Evolutionary conservation across 129 eudicot genomes (phyloP).

Genomic region (Mikania micrantha): DNA sequence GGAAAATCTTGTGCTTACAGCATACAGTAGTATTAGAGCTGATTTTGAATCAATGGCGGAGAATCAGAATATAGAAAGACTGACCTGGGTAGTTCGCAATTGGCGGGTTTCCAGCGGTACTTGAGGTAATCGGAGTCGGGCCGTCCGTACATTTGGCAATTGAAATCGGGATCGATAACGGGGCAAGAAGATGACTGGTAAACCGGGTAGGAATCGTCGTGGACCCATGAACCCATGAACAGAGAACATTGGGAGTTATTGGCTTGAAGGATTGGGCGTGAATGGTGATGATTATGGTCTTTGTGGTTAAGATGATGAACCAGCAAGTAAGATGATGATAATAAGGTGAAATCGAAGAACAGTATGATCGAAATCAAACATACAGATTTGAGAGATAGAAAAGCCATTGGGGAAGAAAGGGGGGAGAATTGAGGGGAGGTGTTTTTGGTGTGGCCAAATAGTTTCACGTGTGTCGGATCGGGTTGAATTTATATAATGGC

Average conservation of each 20-base stretch:
- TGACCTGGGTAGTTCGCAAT: constrained; percentile 83
- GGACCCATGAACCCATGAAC: constrained; percentile 72
- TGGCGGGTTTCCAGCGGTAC: constrained; percentile 76
- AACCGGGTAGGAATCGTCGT: constrained; percentile 57
- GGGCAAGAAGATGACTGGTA: constrained; percentile 61
- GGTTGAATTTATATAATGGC: constrained; percentile 6
- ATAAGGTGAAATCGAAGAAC: constrained; percentile 4
- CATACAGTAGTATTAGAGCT: background rate
- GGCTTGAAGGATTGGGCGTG: constrained; percentile 42
- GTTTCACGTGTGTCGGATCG: constrained; percentile 44
- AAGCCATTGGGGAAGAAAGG: constrained; percentile 36
- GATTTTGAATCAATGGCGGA: background rate
- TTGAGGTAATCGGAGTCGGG: constrained; percentile 88
- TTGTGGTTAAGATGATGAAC: constrained; percentile 31
- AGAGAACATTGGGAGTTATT: constrained; percentile 57
- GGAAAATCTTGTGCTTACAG: no score
- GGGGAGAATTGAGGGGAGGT: constrained; percentile 10
- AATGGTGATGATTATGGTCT: constrained; percentile 33
- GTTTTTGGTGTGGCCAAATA: constrained; percentile 4
- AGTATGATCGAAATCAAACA: background rate
- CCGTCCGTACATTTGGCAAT: constrained; percentile 74
- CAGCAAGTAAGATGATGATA: constrained; percentile 40
- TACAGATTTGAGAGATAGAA: background rate
- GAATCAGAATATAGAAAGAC: background rate
- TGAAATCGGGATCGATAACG: constrained; percentile 65